phyloP scores from a whole-genome alignment of 768 basidiomycete species.

The Rhizopogon sp. region DNA sequence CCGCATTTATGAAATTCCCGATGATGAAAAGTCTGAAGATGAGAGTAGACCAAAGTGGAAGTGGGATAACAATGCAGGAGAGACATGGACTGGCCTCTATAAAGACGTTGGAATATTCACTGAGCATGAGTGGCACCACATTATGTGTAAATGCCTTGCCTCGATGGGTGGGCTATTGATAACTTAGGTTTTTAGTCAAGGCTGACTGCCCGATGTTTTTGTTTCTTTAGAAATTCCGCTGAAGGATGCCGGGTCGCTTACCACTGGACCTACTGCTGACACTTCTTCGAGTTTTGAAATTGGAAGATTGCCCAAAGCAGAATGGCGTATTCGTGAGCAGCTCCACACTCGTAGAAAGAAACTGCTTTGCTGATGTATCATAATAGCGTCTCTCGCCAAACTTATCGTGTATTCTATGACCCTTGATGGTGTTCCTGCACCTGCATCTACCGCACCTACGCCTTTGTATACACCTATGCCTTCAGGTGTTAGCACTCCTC shows the following conservation, averaged over 20 bases:
- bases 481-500: conserved; percentile 47
- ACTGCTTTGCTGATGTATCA: background rate
- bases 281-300: conserved; percentile 48
- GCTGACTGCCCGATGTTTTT: conserved; percentile 1
- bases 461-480: conserved; percentile 69
- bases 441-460: conserved; percentile 61
- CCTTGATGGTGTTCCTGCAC: conserved; percentile 51
- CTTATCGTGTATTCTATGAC: conserved; percentile 91
- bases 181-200: background rate
- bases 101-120: conserved; percentile 75
- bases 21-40: conserved; percentile 60
- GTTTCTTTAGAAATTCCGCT: conserved; percentile 57
- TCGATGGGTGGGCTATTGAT: conserved; percentile 59
- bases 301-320: conserved; percentile 62
- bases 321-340: conserved; percentile 66
- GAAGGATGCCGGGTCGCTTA: conserved; percentile 68
- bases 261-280: conserved; percentile 74
- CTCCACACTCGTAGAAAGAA: background rate
- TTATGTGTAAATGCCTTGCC: conserved; percentile 86
- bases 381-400: conserved; percentile 68
- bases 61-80: conserved; percentile 33
- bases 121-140: conserved; percentile 75
- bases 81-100: conserved; percentile 46
- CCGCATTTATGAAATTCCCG: conserved; percentile 51
- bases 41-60: conserved; percentile 57